Evolutionary conservation across 148 eudicot species (phyloP).

Genomic region (Cornus suecica): DNA sequence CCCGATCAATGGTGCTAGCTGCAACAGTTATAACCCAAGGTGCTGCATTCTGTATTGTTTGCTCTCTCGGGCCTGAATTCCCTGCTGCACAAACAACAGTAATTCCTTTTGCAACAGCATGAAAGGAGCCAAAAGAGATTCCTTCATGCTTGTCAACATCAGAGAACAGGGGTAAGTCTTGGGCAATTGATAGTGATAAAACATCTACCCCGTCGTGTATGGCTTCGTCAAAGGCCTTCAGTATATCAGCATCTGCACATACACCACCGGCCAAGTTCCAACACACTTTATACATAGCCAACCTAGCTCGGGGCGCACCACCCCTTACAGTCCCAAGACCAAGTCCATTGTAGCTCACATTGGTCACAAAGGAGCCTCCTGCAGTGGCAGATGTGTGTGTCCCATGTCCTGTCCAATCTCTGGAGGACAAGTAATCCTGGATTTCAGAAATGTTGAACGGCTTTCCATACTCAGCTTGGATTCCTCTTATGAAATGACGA

Average conservation of each 20-base stretch:
- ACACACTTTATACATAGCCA: conserved; percentile 32
- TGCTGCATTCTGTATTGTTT: conserved; percentile 19
- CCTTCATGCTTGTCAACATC: conserved; percentile 19
- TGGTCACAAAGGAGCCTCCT: conserved; percentile 17
- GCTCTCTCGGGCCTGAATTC: conserved; percentile 19
- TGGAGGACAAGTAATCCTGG: conserved; percentile 14
- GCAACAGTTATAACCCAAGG: conserved; percentile 35
- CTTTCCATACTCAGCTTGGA: conserved; percentile 1
- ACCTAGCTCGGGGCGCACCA: conserved; percentile 25
- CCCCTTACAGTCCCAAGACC: conserved; percentile 28
- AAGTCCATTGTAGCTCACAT: conserved; percentile 18
- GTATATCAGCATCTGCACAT: conserved; percentile 21
- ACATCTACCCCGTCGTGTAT: conserved; percentile 29
- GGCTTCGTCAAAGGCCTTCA: conserved; percentile 27
- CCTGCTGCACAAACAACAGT: conserved; percentile 25
- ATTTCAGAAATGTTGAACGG: conserved; percentile 4
- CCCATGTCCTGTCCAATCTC: conserved; percentile 32
- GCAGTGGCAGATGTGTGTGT: conserved; percentile 26
- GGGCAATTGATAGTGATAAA: conserved; percentile 13
- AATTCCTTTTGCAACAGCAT: conserved; percentile 25
- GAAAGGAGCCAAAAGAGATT: conserved; percentile 26
- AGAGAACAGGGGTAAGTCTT: background rate
- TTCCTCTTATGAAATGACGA: conserved; percentile 16
- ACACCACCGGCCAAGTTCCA: background rate
- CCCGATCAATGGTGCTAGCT: conserved; percentile 24